A percentile compares a stretch with the other conserved stretches of the same genome.
These are phyloP conservation scores for Beauveria sp. DNA, from an alignment of 2,329 filamentous ascomycete species.

Conservation along the genomic window DNA sequence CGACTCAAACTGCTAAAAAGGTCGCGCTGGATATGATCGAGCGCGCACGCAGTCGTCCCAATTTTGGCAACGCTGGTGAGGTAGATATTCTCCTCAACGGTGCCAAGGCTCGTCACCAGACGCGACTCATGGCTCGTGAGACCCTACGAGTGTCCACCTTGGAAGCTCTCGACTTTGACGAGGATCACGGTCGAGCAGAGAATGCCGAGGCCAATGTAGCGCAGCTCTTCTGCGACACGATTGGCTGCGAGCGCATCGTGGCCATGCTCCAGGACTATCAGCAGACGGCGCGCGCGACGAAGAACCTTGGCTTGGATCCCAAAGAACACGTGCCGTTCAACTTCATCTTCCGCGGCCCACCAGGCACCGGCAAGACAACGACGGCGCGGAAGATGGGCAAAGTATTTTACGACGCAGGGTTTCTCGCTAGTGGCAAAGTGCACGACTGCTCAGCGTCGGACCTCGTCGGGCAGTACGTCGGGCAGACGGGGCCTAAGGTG, in stretches of 20 bases:
- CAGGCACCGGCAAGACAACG: constrained; percentile 66
- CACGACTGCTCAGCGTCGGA: constrained; percentile 61
- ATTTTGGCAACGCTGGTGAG: constrained; percentile 71
- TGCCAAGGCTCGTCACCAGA: constrained; percentile 39
- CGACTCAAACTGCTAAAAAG: constrained; percentile 43
- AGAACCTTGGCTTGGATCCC: constrained; percentile 20
- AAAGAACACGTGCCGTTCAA: constrained; percentile 50
- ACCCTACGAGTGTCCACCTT: constrained; percentile 49
- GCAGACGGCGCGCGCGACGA: constrained; percentile 27
- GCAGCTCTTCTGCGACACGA: constrained; percentile 47
- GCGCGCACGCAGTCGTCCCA: constrained; percentile 52
- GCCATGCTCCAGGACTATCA: constrained; percentile 47
- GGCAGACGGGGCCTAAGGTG: constrained; percentile 63
- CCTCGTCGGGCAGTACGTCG: constrained; percentile 59
- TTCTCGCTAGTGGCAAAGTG: constrained; percentile 53
- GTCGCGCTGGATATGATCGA: constrained; percentile 53
- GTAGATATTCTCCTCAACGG: constrained; percentile 58
- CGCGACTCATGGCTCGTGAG: constrained; percentile 17
- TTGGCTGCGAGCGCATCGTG: constrained; percentile 51
- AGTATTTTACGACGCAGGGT: constrained; percentile 67
- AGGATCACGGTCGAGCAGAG: constrained; percentile 43
- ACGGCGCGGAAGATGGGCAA: constrained; percentile 68
- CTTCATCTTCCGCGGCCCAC: constrained; percentile 59
- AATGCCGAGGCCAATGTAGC: constrained; percentile 33
- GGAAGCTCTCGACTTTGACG: constrained; percentile 69